A percentile compares a stretch with the other conserved stretches of the same genome.
Conservation (phyloP, 306 rosid species). For the Cercis canadensis region DNA sequence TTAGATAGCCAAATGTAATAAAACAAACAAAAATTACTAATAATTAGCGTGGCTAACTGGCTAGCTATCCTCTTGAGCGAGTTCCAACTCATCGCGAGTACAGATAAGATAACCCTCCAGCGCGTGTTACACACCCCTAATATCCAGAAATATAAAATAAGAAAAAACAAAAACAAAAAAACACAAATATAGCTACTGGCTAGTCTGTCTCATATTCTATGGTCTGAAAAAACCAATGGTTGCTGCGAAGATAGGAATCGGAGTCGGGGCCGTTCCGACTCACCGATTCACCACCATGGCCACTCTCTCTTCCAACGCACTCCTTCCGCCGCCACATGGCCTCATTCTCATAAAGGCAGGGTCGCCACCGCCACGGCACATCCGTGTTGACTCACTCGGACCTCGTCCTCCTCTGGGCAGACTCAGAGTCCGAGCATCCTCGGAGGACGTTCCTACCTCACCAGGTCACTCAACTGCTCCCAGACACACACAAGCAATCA, state of each 20-base stretch:
- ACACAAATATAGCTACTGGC: too few relatives aligned
- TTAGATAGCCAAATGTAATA: too few relatives aligned
- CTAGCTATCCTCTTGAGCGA: too few relatives aligned
- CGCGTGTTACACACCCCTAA: background rate
- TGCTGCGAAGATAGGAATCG: slow-evolving; percentile 69
- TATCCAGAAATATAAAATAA: too few relatives aligned
- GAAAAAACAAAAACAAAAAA: too few relatives aligned
- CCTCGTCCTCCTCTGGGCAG: slow-evolving; percentile 38
- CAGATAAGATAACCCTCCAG: background rate
- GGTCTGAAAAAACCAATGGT: slow-evolving; percentile 72
- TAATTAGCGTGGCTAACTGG: too few relatives aligned
- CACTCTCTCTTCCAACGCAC: slow-evolving; percentile 30
- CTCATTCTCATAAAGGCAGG: slow-evolving; percentile 50
- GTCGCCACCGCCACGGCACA: slow-evolving; percentile 46
- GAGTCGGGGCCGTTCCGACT: slow-evolving; percentile 59
- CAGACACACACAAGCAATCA: background rate
- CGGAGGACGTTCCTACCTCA: slow-evolving; percentile 44
- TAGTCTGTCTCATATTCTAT: slow-evolving; percentile 62
- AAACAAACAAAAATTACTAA: too few relatives aligned
- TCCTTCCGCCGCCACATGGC: slow-evolving; percentile 44
- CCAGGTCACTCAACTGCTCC: slow-evolving; percentile 50
- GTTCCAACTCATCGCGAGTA: too few relatives aligned
- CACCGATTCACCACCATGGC: slow-evolving; percentile 59
- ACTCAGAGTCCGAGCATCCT: slow-evolving; percentile 61
- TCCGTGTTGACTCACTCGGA: slow-evolving; percentile 38